Base-by-base conservation (phyloP, 78 protist genomes). In the Tieghemostelium lacteum region DNA sequence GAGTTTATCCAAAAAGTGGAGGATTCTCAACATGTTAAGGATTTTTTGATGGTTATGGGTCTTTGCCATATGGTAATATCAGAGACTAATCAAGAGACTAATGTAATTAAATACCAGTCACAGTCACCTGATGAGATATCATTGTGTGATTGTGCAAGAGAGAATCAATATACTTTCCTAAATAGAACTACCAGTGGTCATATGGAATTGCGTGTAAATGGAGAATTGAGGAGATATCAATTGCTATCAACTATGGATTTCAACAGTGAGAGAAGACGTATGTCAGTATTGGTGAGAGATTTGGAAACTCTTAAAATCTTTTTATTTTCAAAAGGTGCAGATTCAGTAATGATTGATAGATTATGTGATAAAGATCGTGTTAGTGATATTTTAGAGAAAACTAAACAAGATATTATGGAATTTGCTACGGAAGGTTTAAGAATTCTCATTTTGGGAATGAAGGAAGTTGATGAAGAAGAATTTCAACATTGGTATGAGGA, bases 91-190 rank as follows among this genome's bases (percentile, higher is more conserved):
- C 75, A 66, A 37, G 49, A 62, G 4, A 29, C 58, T 4, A 54
- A 45, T 61, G 19, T 67, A 31, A 58, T 52, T 14, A 76, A 33
- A 22, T 80, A 69, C 26, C 75, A 78, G 64, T 40, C 86, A 24
- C 65, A 73, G 26, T 75, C 95, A 3, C 97, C 98, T 7, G 98
- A 96, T 70, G 98, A 96, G 52, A 70, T 83, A 2, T 93, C 96
- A 24, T 67, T 96, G 3, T 95, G 85, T n/a, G 42, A 57, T 28
- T 93, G 96, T 2, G 97, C 99, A 5, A 10, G 33, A 40, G 6
- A 12, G 50, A 70, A 60, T 42, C 60, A 42, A 65, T 49, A 69
- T 39, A 28, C 3, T 24, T 75, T 31, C 20, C 40, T 57, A 3
- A 67, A 65, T 34, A 16, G 55, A 17, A 40, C 85, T 1, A 72